Evolutionary conservation across 2,329 filamentous ascomycete species (phyloP).

Genomic region (Ophiostoma himal-ulmi): DNA sequence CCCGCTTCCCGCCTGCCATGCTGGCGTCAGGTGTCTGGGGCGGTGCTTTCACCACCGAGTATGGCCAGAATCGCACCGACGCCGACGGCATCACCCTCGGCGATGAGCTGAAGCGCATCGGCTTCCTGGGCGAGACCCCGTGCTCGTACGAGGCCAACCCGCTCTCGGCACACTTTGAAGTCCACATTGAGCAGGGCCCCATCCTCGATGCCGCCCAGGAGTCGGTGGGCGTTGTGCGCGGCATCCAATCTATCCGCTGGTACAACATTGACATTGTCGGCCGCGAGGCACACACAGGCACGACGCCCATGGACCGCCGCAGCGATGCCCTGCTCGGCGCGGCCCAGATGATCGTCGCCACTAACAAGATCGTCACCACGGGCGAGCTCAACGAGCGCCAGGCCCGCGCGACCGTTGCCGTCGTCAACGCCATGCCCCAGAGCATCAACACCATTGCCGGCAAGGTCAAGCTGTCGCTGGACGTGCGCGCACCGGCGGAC

Average conservation of each 20-base stretch:
- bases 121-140: constrained; percentile 57
- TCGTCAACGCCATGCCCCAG: constrained; percentile 58
- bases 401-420: constrained; percentile 64
- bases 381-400: constrained; percentile 35
- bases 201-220: constrained; percentile 59
- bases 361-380: constrained; percentile 55
- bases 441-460: constrained; percentile 71
- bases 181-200: constrained; percentile 81
- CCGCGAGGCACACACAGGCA: constrained; percentile 67
- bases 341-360: constrained; percentile 61
- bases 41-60: constrained; percentile 55
- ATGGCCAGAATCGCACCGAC: constrained; percentile 56
- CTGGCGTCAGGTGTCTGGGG: constrained; percentile 72
- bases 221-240: constrained; percentile 64
- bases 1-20: constrained; percentile 71
- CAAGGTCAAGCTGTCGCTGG: constrained; percentile 60
- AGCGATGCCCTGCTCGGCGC: constrained; percentile 36
- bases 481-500: constrained; percentile 57
- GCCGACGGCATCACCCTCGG: constrained; percentile 60
- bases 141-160: constrained; percentile 55
- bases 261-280: constrained; percentile 61
- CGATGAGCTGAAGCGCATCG: constrained; percentile 64
- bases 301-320: constrained; percentile 49
- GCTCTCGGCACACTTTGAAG: constrained; percentile 72
- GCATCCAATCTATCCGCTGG: constrained; percentile 72